phyloP scores from a whole-genome alignment of 2,329 filamentous ascomycete species.

The Alternaria ethzedia region DNA sequence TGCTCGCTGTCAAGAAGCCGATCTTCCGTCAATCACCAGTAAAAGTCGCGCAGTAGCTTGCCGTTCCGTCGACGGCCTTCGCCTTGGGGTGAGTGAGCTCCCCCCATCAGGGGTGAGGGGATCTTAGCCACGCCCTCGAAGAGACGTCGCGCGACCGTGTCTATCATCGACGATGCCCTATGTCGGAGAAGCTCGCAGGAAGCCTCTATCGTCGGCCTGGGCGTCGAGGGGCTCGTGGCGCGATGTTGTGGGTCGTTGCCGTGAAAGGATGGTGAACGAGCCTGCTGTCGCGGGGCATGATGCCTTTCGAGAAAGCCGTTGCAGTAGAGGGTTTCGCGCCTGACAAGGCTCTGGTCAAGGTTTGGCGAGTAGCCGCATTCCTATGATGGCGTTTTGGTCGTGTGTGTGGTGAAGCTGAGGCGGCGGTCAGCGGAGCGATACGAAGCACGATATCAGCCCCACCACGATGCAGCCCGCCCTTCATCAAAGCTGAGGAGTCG shows the following conservation, averaged over 20 bases:
- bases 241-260: not conserved
- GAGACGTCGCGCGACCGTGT: not conserved
- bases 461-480: not conserved
- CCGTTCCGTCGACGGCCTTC: not conserved
- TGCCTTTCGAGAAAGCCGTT: not conserved
- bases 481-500: not conserved
- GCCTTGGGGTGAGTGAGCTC: not conserved
- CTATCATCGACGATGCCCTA: not conserved
- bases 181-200: not conserved
- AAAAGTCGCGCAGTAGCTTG: not conserved
- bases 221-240: not conserved
- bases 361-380: not conserved
- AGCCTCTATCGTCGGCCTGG: not conserved
- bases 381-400: not conserved
- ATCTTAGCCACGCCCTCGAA: not conserved
- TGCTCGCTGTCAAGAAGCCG: too few relatives aligned
- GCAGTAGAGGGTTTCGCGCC: not conserved
- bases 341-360: not conserved
- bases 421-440: not conserved
- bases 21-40: not conserved
- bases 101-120: not conserved
- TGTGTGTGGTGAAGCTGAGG: not conserved
- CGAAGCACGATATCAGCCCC: conserved; percentile 1
- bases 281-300: not conserved
- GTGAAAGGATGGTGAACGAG: not conserved